These are phyloP conservation scores for Cardiospermum halicacabum DNA, from an alignment of 345 rosid genomes.

Conservation along the genomic window DNA sequence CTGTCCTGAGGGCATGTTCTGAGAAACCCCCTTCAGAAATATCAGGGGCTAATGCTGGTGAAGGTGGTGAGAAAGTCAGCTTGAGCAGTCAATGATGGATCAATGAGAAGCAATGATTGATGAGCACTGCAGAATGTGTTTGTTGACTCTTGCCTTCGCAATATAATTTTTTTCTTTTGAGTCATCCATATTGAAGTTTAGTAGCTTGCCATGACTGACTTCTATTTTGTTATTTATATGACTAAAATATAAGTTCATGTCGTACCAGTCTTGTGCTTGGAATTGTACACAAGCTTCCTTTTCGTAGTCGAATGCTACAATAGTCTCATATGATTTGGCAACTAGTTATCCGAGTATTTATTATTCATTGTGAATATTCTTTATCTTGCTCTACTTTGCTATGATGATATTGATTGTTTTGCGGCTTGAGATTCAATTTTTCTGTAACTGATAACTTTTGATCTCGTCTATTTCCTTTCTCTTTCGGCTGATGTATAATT, in stretches of 20 bases:
- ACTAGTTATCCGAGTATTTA: background rate
- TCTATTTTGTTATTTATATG: slow-evolving; percentile 2
- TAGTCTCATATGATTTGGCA: background rate
- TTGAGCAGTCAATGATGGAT: slow-evolving; percentile 16
- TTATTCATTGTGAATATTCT: background rate
- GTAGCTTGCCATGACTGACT: slow-evolving; percentile 9
- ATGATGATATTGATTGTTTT: background rate
- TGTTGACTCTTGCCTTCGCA: background rate
- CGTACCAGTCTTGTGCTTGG: background rate
- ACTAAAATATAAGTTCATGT: background rate
- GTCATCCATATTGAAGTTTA: slow-evolving; percentile 1
- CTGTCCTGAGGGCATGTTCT: slow-evolving; percentile 57
- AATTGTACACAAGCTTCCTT: background rate
- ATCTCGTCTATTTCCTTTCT: background rate
- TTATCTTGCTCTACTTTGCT: background rate
- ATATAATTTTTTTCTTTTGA: slow-evolving; percentile 1
- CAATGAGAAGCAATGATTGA: slow-evolving; percentile 13
- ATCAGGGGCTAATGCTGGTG: slow-evolving; percentile 13
- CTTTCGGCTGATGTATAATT: background rate
- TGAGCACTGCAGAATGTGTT: slow-evolving; percentile 2
- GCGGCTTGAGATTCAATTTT: background rate
- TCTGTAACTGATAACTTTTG: background rate
- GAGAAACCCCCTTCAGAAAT: slow-evolving; percentile 40
- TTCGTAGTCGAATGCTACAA: slow-evolving; percentile 1
- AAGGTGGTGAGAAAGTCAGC: slow-evolving; percentile 16